A percentile compares a stretch with the other conserved stretches of the same genome.
Evolutionary conservation across 1,284 basidiomycete species (phyloP).

Genomic region (Stereum hirsutum): DNA sequence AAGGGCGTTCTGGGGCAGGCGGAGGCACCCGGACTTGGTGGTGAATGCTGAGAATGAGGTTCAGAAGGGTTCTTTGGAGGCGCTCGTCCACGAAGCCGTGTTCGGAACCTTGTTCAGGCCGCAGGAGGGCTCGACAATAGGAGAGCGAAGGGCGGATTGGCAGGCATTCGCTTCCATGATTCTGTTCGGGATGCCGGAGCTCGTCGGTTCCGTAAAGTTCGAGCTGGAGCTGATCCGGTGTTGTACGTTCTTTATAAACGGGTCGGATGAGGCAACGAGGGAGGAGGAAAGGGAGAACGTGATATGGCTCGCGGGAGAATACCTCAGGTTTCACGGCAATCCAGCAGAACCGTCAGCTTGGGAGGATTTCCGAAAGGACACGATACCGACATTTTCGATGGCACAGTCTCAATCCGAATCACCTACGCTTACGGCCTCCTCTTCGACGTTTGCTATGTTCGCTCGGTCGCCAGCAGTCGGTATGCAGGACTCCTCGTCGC

Average conservation of each 20-base stretch:
- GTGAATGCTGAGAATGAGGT: constrained; percentile 32
- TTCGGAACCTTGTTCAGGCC: constrained; percentile 59
- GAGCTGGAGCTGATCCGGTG: constrained; percentile 64
- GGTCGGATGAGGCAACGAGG: constrained; percentile 34
- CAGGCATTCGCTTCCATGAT: constrained; percentile 51
- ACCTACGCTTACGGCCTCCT: constrained; percentile 30
- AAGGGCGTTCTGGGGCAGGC: constrained; percentile 71
- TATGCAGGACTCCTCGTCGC: background rate
- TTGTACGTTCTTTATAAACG: constrained; percentile 51
- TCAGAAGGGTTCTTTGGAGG: constrained; percentile 62
- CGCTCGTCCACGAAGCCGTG: constrained; percentile 68
- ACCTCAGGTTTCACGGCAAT: constrained; percentile 44
- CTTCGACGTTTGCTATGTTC: constrained; percentile 44
- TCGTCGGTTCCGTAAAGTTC: constrained; percentile 46
- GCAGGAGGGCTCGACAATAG: constrained; percentile 5
- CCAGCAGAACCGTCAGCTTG: constrained; percentile 45
- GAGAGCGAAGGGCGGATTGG: constrained; percentile 27
- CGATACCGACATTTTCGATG: constrained; percentile 31
- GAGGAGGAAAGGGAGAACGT: constrained; percentile 36
- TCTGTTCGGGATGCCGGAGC: constrained; percentile 46
- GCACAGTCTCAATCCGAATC: constrained; percentile 4
- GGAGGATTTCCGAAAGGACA: constrained; percentile 46
- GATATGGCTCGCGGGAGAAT: constrained; percentile 56
- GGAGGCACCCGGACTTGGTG: constrained; percentile 63
- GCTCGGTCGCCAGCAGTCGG: constrained; percentile 29